These are phyloP conservation scores for Mycosarcoma maydis DNA, from an alignment of 1,284 basidiomycete species.

Conservation along the genomic window DNA sequence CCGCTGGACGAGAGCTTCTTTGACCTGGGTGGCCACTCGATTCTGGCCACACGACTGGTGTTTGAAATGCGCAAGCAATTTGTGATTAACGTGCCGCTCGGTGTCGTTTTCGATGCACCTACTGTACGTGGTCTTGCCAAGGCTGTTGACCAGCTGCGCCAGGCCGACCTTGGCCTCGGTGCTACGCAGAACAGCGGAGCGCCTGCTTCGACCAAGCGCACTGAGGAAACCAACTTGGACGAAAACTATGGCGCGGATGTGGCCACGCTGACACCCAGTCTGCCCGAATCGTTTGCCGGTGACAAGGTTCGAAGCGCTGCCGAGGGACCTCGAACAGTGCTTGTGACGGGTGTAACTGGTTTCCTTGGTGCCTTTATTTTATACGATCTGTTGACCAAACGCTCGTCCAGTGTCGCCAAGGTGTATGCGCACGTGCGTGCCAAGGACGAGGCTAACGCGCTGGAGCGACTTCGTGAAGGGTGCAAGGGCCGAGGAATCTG, in stretches of 20 bases:
- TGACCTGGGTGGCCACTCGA: constrained; percentile 97
- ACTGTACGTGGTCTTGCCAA: constrained; percentile 83
- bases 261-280: constrained; percentile 72
- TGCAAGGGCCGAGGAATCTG: constrained; percentile 89
- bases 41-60: constrained; percentile 93
- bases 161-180: constrained; percentile 82
- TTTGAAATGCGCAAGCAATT: constrained; percentile 96
- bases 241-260: constrained; percentile 84
- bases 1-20: constrained; percentile 96
- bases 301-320: constrained; percentile 28
- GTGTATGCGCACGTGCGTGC: constrained; percentile 92
- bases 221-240: constrained; percentile 59
- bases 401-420: constrained; percentile 76
- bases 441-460: constrained; percentile 74
- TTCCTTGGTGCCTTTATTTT: constrained; percentile 96
- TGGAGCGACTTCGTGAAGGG: constrained; percentile 78
- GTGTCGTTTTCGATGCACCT: constrained; percentile 90
- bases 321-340: constrained; percentile 74
- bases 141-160: constrained; percentile 80
- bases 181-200: constrained; percentile 61
- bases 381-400: constrained; percentile 77
- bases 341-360: constrained; percentile 96
- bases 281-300: constrained; percentile 52
- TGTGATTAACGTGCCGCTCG: constrained; percentile 89
- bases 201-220: constrained; percentile 11